Evolutionary conservation across 208 protist species (phyloP), one percentile per base, ranked within the genome.

Genomic region (Naegleria fowleri): DNA sequence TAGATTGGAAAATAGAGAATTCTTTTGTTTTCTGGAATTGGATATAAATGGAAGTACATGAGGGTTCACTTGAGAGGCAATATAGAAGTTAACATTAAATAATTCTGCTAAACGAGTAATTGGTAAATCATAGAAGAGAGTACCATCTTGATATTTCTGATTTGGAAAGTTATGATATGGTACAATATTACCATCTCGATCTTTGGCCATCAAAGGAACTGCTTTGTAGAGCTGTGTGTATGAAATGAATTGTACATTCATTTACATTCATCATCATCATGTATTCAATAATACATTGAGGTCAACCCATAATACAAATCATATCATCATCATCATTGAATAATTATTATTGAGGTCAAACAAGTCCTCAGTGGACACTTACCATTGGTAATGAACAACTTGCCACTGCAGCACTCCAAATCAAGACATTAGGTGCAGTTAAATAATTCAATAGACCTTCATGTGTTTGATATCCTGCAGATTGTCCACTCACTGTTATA

Each of bases 361-460:
- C n/a, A n/a, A n/a, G n/a, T n/a, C n/a, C n/a, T n/a, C n/a, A n/a
- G n/a, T n/a, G n/a, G n/a, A n/a, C n/a, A 67, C 55, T 29, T 67
- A 67, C 92, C 15, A 94, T 94, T 1, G 95, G 95, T 36, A 96
- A 75, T 3, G 94, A 93, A 90, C 95, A 96, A 92, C 93, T 95
- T 6, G 94, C 94, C 91, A 92, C 93, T 2, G 96, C 95, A 5
- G 96, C 95, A 90, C 92, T 95, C 93, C 95, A 97, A 41, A 97
- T 93, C 0, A 97, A 91, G 1, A 97, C 95, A 90, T 97, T 92
- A 2, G 96, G 95, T 15, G 95, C 92, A 29, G 95, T 96, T 33
- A 97, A 52, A 92, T 97, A 97, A 91, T 97, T 97, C 5, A 97
- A 92, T 75, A 97, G 92, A 89, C 93, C 92, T 40, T 96, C 94